phyloP scores from a whole-genome alignment of 768 basidiomycete genomes.

The Megacollybia marginata region DNA sequence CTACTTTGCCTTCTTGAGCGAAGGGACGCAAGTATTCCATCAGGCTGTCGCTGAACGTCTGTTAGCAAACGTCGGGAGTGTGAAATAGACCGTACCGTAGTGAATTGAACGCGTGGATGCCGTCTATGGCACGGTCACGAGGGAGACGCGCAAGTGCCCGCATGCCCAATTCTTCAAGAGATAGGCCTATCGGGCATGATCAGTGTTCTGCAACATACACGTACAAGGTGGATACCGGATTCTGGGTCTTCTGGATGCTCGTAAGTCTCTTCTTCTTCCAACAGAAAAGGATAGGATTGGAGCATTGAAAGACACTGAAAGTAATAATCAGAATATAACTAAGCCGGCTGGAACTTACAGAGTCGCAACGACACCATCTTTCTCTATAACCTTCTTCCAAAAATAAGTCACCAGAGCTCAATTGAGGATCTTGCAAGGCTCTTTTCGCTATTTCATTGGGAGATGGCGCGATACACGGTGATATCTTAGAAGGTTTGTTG shows the following conservation, averaged over 20 bases:
- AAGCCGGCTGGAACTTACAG: slow-evolving; percentile 29
- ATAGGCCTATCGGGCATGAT: slow-evolving; percentile 41
- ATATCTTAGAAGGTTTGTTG: slow-evolving; percentile 18
- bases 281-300: slow-evolving; percentile 46
- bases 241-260: slow-evolving; percentile 86
- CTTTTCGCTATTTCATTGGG: slow-evolving; percentile 36
- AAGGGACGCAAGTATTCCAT: slow-evolving; percentile 70
- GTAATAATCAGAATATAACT: slow-evolving; percentile 2
- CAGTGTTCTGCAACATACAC: neutral
- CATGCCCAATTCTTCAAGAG: slow-evolving; percentile 78
- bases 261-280: slow-evolving; percentile 78
- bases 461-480: slow-evolving; percentile 50
- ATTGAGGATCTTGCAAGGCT: slow-evolving; percentile 16
- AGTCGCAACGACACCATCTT: slow-evolving; percentile 72
- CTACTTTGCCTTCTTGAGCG: slow-evolving; percentile 68
- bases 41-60: slow-evolving; percentile 51
- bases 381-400: slow-evolving; percentile 65
- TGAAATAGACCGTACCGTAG: slow-evolving; percentile 51
- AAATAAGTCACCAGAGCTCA: slow-evolving; percentile 70
- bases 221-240: slow-evolving; percentile 38
- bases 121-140: slow-evolving; percentile 75
- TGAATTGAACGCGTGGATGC: slow-evolving; percentile 76
- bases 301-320: slow-evolving; percentile 54
- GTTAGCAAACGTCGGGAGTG: slow-evolving; percentile 1
- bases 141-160: slow-evolving; percentile 69